phyloP scores from a whole-genome alignment of 2,329 filamentous ascomycete genomes.

The Fusarium setosum region DNA sequence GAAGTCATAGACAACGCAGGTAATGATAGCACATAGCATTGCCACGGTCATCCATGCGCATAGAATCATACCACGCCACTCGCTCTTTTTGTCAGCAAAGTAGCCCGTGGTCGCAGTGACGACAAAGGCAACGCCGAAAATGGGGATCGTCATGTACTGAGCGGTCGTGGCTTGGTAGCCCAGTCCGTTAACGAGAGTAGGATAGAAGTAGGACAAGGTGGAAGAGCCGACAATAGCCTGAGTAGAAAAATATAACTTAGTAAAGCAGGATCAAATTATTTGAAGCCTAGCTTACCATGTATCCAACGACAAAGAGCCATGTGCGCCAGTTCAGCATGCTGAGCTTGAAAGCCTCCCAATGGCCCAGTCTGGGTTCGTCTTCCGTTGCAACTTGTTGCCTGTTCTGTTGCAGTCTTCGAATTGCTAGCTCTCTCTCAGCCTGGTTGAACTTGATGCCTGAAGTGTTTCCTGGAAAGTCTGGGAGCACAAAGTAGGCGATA shows the following conservation, averaged over 20 bases:
- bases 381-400: slow-evolving; percentile 70
- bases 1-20: slow-evolving; percentile 62
- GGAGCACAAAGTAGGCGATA: slow-evolving; percentile 71
- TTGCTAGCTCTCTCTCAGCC: slow-evolving; percentile 70
- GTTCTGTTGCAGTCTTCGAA: slow-evolving; percentile 70
- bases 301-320: slow-evolving; percentile 34
- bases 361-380: slow-evolving; percentile 59
- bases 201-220: slow-evolving; percentile 49
- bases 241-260: too few species aligned
- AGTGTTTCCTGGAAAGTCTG: slow-evolving; percentile 73
- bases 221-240: slow-evolving; percentile 47
- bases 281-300: slow-evolving; percentile 27
- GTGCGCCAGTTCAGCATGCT: slow-evolving; percentile 28
- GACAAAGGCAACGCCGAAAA: slow-evolving; percentile 65
- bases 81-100: slow-evolving; percentile 42
- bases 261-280: background rate
- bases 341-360: slow-evolving; percentile 17
- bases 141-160: slow-evolving; percentile 55
- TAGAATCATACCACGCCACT: background rate
- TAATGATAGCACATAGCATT: slow-evolving; percentile 46
- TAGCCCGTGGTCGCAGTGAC: slow-evolving; percentile 59
- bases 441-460: slow-evolving; percentile 60
- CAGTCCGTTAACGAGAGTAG: slow-evolving; percentile 47
- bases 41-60: background rate
- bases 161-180: slow-evolving; percentile 45